Evolutionary conservation across 768 basidiomycete species (phyloP).

Genomic region (Suillus occidentalis): DNA sequence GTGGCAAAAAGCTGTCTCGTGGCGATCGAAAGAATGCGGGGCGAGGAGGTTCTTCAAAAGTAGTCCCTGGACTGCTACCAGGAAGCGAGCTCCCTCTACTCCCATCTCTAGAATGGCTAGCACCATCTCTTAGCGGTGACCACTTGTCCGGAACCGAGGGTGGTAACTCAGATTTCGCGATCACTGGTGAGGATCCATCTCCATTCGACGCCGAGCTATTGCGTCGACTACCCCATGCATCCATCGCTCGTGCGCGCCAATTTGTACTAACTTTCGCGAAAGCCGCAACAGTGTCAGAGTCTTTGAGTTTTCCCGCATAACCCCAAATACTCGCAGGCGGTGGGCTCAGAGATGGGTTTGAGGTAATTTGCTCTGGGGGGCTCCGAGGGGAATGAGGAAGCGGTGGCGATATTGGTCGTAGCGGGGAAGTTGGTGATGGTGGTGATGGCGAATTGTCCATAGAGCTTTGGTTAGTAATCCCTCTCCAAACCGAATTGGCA

Average conservation of each 20-base stretch:
- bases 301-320: constrained; percentile 73
- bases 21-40: constrained; percentile 58
- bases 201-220: constrained; percentile 10
- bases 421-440: constrained; percentile 32
- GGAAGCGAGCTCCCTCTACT: constrained; percentile 44
- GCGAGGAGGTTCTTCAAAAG: constrained; percentile 55
- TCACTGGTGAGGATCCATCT: constrained; percentile 18
- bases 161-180: constrained; percentile 23
- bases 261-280: constrained; percentile 76
- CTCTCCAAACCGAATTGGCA: constrained; percentile 70
- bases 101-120: constrained; percentile 10
- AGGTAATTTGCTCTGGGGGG: constrained; percentile 9
- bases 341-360: constrained; percentile 4
- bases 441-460: constrained; percentile 55
- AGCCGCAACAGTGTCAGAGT: constrained; percentile 69
- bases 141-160: background rate
- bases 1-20: constrained; percentile 53
- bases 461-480: constrained; percentile 71
- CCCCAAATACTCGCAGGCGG: constrained; percentile 52
- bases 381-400: constrained; percentile 10
- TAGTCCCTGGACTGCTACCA: constrained; percentile 32
- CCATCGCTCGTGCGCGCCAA: constrained; percentile 63
- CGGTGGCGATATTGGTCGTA: constrained; percentile 28
- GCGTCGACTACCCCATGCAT: constrained; percentile 29
- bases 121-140: constrained; percentile 2